These are phyloP conservation scores for Podaxis mareebaensis DNA, from an alignment of 768 basidiomycete species.

Conservation along the genomic window DNA sequence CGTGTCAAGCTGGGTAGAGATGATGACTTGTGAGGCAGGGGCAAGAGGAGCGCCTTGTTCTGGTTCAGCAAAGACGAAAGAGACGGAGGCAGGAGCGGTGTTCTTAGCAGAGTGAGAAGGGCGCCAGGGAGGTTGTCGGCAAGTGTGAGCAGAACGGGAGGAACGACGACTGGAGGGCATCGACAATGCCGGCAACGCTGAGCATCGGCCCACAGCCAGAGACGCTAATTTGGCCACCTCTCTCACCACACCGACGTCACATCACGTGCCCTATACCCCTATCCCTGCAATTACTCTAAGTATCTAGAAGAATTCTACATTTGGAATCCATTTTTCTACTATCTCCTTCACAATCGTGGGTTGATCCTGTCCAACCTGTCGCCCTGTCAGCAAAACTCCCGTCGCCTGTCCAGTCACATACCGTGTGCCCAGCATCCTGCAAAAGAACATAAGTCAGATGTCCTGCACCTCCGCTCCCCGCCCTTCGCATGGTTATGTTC, in stretches of 20 bases:
- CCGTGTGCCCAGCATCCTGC: constrained; percentile 33
- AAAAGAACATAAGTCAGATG: constrained; percentile 33
- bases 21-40: constrained; percentile 3
- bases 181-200: constrained; percentile 1
- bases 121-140: constrained; percentile 1
- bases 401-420: constrained; percentile 17
- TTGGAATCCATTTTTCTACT: constrained; percentile 21
- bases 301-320: constrained; percentile 14
- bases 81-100: not conserved
- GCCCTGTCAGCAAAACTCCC: not conserved
- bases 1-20: constrained; percentile 7
- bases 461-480: constrained; percentile 32
- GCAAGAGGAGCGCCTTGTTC: constrained; percentile 14
- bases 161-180: constrained; percentile 14
- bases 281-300: not conserved
- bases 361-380: constrained; percentile 23
- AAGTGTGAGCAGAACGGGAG: constrained; percentile 2
- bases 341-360: constrained; percentile 22
- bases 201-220: not conserved
- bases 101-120: constrained; percentile 3
- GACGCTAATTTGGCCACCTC: constrained; percentile 7
- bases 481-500: constrained; percentile 27
- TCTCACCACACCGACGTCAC: constrained; percentile 8
- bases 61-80: constrained; percentile 11
- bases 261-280: constrained; percentile 6